phyloP scores from a whole-genome alignment of 2,329 filamentous ascomycete genomes.

The Ceratocystis colombiana region DNA sequence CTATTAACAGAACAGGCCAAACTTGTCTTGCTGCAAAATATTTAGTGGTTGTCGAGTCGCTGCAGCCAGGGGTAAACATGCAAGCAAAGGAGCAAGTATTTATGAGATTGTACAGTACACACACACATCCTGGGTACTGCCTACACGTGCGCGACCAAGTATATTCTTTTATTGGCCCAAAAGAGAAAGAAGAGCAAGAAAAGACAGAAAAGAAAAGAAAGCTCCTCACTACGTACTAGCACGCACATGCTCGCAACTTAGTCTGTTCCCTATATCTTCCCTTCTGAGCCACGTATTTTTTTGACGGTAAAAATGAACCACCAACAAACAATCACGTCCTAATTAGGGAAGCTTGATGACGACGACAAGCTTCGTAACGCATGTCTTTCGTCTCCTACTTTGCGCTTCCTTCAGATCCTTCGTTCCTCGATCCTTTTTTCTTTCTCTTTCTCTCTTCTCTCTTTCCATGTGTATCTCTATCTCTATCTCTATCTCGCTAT shows the following conservation, averaged over 20 bases:
- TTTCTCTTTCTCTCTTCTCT: neutral
- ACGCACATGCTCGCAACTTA: no score
- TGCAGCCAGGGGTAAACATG: no score
- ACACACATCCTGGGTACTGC: no score
- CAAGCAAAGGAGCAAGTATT: no score
- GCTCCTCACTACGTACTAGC: neutral
- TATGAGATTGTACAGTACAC: no score
- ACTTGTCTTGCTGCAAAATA: no score
- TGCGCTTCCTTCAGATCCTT: neutral
- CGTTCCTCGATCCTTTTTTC: neutral
- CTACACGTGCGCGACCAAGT: neutral
- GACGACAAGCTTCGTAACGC: neutral
- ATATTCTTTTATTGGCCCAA: neutral
- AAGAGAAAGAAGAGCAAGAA: neutral
- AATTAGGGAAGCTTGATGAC: conserved; percentile 9
- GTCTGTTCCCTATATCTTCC: no score
- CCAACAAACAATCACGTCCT: neutral
- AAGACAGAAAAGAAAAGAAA: neutral
- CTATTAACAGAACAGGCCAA: neutral
- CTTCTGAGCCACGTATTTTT: conserved; percentile 1
- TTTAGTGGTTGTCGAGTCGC: no score
- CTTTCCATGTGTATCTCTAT: neutral
- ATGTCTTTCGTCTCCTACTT: neutral
- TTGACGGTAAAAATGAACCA: neutral
- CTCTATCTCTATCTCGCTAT: no score